phyloP scores from a whole-genome alignment of 163 green algal genomes.

The Smithsoniella earleae region DNA sequence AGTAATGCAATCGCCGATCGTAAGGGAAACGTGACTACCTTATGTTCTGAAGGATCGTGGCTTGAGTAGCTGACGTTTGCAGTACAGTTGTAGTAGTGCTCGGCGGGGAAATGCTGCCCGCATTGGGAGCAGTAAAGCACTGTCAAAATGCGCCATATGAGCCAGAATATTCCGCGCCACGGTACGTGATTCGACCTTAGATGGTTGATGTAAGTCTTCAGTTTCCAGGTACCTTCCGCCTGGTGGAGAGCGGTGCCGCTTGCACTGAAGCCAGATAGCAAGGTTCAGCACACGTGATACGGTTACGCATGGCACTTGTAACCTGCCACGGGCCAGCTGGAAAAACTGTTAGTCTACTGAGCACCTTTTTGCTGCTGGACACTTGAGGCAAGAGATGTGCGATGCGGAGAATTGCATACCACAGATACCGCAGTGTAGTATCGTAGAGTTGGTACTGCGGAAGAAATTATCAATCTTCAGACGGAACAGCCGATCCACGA shows the following conservation, averaged over 20 bases:
- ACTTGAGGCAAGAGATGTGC: constrained; percentile 8
- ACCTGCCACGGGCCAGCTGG: no score
- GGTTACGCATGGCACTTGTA: no score
- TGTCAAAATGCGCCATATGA: constrained; percentile 3
- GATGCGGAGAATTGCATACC: neutral
- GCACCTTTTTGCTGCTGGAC: neutral
- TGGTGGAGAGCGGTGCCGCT: neutral
- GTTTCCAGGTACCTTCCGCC: neutral
- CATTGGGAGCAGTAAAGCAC: constrained; percentile 22
- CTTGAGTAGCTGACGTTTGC: neutral
- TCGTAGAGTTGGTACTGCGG: neutral
- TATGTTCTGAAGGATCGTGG: no score
- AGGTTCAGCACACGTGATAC: neutral
- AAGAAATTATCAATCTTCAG: constrained; percentile 20
- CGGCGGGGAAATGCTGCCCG: neutral
- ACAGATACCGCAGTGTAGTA: neutral
- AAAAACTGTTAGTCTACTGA: neutral
- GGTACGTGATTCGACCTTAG: neutral
- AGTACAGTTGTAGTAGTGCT: neutral
- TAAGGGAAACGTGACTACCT: no score
- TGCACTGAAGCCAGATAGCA: neutral
- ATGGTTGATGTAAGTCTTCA: neutral
- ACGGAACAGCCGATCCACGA: neutral
- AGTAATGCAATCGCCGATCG: no score
- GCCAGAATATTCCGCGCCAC: constrained; percentile 15